These are phyloP conservation scores for Fusarium staphyleae DNA, from an alignment of 2,329 filamentous ascomycete genomes.

Conservation along the genomic window DNA sequence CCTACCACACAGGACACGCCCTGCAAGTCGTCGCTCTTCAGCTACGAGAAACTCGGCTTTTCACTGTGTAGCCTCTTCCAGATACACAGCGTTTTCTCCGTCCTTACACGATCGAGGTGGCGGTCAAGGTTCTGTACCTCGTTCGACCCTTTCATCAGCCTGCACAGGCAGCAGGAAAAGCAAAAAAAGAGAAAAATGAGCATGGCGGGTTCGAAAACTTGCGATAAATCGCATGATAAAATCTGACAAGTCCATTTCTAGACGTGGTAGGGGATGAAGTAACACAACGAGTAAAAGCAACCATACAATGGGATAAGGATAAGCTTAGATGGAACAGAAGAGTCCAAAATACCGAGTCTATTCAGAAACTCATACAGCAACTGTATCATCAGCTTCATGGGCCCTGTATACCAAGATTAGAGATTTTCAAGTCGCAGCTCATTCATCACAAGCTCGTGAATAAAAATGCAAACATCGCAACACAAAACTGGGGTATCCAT, in stretches of 20 bases:
- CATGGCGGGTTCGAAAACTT: neutral
- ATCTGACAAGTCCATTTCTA: neutral
- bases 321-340: neutral
- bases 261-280: neutral
- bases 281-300: neutral
- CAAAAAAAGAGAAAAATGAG: neutral
- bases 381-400: neutral
- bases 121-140: too few relatives aligned
- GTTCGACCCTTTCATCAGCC: too few relatives aligned
- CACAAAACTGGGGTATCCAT: slow-evolving; percentile 31
- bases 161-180: neutral
- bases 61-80: too few relatives aligned
- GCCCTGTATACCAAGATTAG: neutral
- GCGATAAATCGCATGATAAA: neutral
- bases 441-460: neutral
- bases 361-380: neutral
- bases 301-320: neutral
- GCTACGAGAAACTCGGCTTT: too few relatives aligned
- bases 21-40: too few relatives aligned
- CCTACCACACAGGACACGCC: too few relatives aligned
- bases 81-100: too few relatives aligned
- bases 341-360: neutral
- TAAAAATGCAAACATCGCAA: slow-evolving; percentile 10
- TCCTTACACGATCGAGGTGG: too few relatives aligned
- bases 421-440: neutral